Base-by-base conservation (phyloP, 202 grass and related monocot species). In the Tripidium arundinaceum region DNA sequence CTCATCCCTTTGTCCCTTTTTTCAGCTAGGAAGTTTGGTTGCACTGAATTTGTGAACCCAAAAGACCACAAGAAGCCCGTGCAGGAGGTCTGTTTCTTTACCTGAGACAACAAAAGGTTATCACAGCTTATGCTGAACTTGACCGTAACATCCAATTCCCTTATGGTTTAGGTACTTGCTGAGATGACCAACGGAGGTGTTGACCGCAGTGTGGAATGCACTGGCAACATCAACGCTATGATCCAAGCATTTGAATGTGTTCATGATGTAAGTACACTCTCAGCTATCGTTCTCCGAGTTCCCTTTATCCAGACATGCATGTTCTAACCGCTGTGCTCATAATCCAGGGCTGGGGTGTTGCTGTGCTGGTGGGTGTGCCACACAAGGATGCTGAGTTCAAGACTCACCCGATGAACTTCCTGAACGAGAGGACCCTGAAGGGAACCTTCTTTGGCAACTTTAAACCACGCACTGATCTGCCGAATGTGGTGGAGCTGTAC, bases 161-260 rank as follows among this genome's bases (percentile, higher is more conserved):
- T 60, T n/a, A 11, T 85, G 60, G 60, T 84, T 36, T 80, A 99
- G 96, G 96, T 99, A 66, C 79, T 95, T 57, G 88, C 70, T 88
- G 96, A 99, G 24, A 99, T 99, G 90, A 99, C 96, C 36, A 85
- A 96, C 70, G 96, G 96, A 2, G 96, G 96, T 26, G 96, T 96
- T 63, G 96, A 99, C 47, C 90, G 96, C 6, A 87, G 90, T 9
- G 80, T 99, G 0, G 96, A 99, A 66, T 99, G 96, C 69, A 99
- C 96, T 5, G 96, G 96, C 81, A 91, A 99, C 67, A 60, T 99
- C 37, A 93, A 88, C 1, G 92, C 96, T 12, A 95, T 95, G 96
- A 93, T 99, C 65, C 91, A 92, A 71, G 92, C 96, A 75, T 99
- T 99, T 41, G 96, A 99, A 65, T 95, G 96, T 83, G 96, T 99